phyloP scores from a whole-genome alignment of 2,329 filamentous ascomycete genomes.

The Torrubiellomyces zombiae region DNA sequence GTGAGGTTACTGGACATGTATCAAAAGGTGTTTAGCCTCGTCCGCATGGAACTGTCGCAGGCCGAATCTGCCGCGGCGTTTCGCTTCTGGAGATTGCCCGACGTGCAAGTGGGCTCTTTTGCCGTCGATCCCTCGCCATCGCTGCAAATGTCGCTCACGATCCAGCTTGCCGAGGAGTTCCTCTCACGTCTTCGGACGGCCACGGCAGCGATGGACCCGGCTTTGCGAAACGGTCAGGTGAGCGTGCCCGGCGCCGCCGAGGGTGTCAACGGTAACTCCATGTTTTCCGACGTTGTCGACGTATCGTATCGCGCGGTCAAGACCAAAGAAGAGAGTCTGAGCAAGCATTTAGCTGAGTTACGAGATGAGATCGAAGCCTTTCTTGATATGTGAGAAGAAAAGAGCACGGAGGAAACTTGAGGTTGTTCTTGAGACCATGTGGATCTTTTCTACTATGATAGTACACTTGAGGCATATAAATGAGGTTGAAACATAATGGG shows the following conservation, averaged over 20 bases:
- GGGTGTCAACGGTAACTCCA: conserved; percentile 9
- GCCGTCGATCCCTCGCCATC: conserved; percentile 21
- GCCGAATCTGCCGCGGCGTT: conserved; percentile 13
- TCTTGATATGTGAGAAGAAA: too few species aligned
- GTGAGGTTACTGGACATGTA: conserved; percentile 23
- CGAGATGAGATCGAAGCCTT: conserved; percentile 17
- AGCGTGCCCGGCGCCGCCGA: conserved; percentile 2
- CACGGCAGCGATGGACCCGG: conserved; percentile 13
- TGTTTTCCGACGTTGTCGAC: conserved; percentile 17
- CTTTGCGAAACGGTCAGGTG: conserved; percentile 4
- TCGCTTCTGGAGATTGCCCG: conserved; percentile 21
- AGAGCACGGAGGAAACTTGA: too few species aligned
- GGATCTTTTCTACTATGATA: too few species aligned
- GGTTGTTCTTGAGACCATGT: too few species aligned
- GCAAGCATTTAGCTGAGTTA: conserved; percentile 15
- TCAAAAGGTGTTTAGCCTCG: conserved; percentile 19
- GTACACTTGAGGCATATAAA: too few species aligned
- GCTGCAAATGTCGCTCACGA: conserved; percentile 24
- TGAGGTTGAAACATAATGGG: too few species aligned
- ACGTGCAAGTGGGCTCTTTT: conserved; percentile 23
- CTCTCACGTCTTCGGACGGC: conserved; percentile 17
- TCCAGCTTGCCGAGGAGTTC: conserved; percentile 25
- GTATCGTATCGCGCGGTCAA: conserved; percentile 14
- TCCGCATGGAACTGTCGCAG: conserved; percentile 16
- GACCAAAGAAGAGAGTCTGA: conserved; percentile 17